A percentile compares a stretch with the other conserved stretches of the same genome.
Conservation (phyloP, 805 yeast genomes). For the Pichia exigua region DNA sequence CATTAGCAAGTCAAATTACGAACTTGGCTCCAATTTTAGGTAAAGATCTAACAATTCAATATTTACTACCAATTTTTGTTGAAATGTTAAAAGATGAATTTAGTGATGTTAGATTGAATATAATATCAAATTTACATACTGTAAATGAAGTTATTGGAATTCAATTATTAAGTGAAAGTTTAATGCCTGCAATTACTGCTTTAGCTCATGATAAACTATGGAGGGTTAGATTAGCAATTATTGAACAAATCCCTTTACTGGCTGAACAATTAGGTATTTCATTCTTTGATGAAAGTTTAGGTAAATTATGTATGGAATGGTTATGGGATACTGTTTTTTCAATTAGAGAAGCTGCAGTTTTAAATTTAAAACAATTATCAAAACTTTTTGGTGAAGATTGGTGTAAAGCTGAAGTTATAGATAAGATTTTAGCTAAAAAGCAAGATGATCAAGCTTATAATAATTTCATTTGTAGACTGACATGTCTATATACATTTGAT, state of each 20-base stretch:
- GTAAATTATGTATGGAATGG: conserved; percentile 93
- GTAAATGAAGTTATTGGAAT: conserved; percentile 95
- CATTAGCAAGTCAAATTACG: conserved; percentile 83
- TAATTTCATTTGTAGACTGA: conserved; percentile 86
- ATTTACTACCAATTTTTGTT: conserved; percentile 78
- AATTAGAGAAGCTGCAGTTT: conserved; percentile 92
- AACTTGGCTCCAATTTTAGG: conserved; percentile 80
- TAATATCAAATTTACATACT: conserved; percentile 82
- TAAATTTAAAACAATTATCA: conserved; percentile 70
- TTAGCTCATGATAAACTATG: conserved; percentile 94
- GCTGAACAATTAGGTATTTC: conserved; percentile 92
- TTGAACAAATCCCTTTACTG: conserved; percentile 89
- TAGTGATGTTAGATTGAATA: conserved; percentile 92
- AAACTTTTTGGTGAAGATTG: conserved; percentile 87
- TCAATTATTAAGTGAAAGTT: conserved; percentile 72
- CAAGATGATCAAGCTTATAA: conserved; percentile 28
- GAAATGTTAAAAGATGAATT: conserved; percentile 94
- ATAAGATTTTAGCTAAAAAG: conserved; percentile 52
- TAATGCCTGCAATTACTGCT: conserved; percentile 92
- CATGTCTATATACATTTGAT: conserved; percentile 84
- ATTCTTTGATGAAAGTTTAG: conserved; percentile 86
- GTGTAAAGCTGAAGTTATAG: conserved; percentile 81
- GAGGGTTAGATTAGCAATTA: conserved; percentile 96
- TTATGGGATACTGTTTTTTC: conserved; percentile 96
- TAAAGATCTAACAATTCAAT: conserved; percentile 74